phyloP scores from a whole-genome alignment of 768 basidiomycete species.

The Piloderma croceum region DNA sequence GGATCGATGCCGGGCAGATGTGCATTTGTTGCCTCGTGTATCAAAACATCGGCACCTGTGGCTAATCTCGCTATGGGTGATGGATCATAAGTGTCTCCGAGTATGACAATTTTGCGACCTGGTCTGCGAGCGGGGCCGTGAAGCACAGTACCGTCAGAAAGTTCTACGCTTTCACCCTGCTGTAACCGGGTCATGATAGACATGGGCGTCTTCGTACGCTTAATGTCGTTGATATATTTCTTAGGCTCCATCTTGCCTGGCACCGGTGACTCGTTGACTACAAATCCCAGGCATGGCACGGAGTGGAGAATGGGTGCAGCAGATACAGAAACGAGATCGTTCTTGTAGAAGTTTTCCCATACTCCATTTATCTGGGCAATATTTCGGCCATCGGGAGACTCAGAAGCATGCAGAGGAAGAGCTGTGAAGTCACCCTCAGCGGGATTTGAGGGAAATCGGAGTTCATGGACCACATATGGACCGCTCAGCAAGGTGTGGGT shows the following conservation, averaged over 20 bases:
- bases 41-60: constrained; percentile 59
- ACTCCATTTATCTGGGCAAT: constrained; percentile 52
- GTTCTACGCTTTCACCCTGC: constrained; percentile 53
- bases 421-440: constrained; percentile 42
- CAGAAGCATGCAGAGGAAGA: constrained; percentile 45
- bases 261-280: constrained; percentile 62
- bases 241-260: constrained; percentile 73
- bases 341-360: constrained; percentile 63
- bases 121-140: constrained; percentile 57
- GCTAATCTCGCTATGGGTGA: constrained; percentile 60
- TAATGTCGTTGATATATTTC: constrained; percentile 61
- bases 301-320: constrained; percentile 79
- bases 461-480: constrained; percentile 79
- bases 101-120: constrained; percentile 73
- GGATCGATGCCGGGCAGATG: constrained; percentile 63
- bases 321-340: constrained; percentile 53
- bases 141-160: constrained; percentile 69
- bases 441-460: constrained; percentile 61
- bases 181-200: constrained; percentile 62
- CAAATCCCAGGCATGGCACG: constrained; percentile 76
- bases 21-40: constrained; percentile 91
- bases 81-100: constrained; percentile 84
- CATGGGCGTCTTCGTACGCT: constrained; percentile 65
- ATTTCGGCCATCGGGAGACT: constrained; percentile 57
- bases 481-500: constrained; percentile 63